Conservation (phyloP, 2,329 filamentous ascomycete species). For the Trichoderma brevicompactum region DNA sequence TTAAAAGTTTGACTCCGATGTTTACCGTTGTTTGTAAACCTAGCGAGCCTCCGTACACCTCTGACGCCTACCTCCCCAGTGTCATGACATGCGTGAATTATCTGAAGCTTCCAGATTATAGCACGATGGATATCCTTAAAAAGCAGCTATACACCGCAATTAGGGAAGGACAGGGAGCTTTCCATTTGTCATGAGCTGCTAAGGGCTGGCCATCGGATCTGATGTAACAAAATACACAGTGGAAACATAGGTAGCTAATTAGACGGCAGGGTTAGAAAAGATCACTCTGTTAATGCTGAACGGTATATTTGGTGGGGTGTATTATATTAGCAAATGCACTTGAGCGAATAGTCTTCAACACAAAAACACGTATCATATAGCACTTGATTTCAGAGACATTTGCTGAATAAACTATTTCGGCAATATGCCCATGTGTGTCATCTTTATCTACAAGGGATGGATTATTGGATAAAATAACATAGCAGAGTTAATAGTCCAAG, state of each 20-base stretch:
- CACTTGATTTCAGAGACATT: neutral
- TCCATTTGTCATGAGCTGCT: slow-evolving; percentile 74
- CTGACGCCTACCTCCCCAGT: slow-evolving; percentile 97
- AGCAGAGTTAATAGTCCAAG: too few relatives aligned
- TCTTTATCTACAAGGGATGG: neutral
- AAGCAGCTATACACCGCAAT: slow-evolving; percentile 83
- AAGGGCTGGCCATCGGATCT: neutral
- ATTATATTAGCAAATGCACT: neutral
- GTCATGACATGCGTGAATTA: slow-evolving; percentile 99
- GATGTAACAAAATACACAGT: neutral
- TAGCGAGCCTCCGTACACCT: slow-evolving; percentile 90
- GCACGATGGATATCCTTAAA: slow-evolving; percentile 73
- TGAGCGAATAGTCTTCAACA: neutral
- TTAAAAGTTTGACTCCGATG: slow-evolving; percentile 96
- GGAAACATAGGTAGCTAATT: neutral
- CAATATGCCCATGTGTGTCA: neutral
- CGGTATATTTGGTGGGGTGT: neutral
- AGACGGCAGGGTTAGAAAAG: neutral
- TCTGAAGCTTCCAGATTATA: slow-evolving; percentile 96
- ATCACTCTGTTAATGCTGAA: slow-evolving; percentile 1
- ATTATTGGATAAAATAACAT: too few relatives aligned
- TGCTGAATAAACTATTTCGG: neutral
- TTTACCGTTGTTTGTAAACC: slow-evolving; percentile 99
- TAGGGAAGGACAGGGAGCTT: slow-evolving; percentile 94
- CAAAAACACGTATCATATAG: neutral